Evolutionary conservation across 2,329 filamentous ascomycete species (phyloP).

Genomic region (Sporothrix euskadiensis): DNA sequence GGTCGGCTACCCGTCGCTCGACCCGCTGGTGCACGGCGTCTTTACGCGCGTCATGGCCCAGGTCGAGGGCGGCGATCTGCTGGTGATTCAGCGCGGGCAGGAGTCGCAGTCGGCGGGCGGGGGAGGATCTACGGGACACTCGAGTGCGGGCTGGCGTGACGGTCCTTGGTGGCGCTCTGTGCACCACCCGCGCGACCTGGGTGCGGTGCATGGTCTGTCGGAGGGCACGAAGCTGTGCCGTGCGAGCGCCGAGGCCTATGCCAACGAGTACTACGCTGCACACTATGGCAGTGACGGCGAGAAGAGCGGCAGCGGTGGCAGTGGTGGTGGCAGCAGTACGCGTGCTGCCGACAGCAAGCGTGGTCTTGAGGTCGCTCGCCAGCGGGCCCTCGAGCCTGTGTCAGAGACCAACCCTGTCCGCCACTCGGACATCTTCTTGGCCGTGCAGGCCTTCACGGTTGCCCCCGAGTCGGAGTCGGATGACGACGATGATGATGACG

Average conservation of each 20-base stretch:
- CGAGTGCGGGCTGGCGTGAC: slow-evolving; percentile 73
- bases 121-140: slow-evolving; percentile 34
- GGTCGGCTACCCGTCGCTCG: slow-evolving; percentile 88
- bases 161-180: slow-evolving; percentile 92
- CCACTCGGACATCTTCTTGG: slow-evolving; percentile 90
- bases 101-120: slow-evolving; percentile 55
- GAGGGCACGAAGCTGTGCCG: slow-evolving; percentile 91
- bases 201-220: slow-evolving; percentile 73
- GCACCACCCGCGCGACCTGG: slow-evolving; percentile 70
- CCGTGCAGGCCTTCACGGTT: slow-evolving; percentile 77
- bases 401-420: slow-evolving; percentile 86
- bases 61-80: slow-evolving; percentile 91
- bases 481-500: slow-evolving; percentile 65
- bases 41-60: slow-evolving; percentile 98
- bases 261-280: slow-evolving; percentile 77
- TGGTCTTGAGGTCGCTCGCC: slow-evolving; percentile 76
- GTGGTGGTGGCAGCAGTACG: too few species aligned
- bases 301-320: background rate
- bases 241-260: slow-evolving; percentile 84
- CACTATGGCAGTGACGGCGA: slow-evolving; percentile 56
- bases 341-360: slow-evolving; percentile 23
- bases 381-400: slow-evolving; percentile 74
- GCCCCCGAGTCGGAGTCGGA: slow-evolving; percentile 57
- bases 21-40: slow-evolving; percentile 86
- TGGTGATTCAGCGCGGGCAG: slow-evolving; percentile 90